These are phyloP conservation scores for Karstenula rhodostoma DNA, from an alignment of 2,329 filamentous ascomycete genomes.

Conservation along the genomic window DNA sequence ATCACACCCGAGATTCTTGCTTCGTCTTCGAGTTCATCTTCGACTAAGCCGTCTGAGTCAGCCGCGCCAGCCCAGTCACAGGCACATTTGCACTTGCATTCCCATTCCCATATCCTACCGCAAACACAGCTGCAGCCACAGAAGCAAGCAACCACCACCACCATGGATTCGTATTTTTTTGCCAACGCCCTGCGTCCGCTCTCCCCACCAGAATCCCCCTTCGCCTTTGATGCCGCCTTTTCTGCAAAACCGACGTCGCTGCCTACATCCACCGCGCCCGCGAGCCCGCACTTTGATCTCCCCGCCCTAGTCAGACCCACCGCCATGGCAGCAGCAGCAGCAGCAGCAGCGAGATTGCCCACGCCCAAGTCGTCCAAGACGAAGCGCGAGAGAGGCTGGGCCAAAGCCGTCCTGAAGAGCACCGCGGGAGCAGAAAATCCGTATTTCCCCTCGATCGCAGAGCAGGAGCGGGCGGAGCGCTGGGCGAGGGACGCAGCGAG, in stretches of 20 bases:
- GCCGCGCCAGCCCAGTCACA: too few species aligned
- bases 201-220: conserved; percentile 9
- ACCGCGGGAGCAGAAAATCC: background rate
- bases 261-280: background rate
- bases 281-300: conserved; percentile 2
- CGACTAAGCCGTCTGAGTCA: background rate
- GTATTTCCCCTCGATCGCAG: conserved; percentile 5
- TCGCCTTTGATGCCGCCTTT: conserved; percentile 6
- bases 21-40: background rate
- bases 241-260: background rate
- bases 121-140: background rate
- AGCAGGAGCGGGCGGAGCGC: conserved; percentile 1
- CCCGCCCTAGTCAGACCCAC: background rate
- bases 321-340: too few species aligned
- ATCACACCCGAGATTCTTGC: conserved; percentile 3
- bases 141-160: background rate
- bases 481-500: background rate
- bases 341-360: background rate
- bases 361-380: too few species aligned
- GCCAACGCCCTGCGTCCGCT: background rate
- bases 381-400: too few species aligned
- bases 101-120: background rate
- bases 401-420: background rate
- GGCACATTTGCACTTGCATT: too few species aligned
- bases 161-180: background rate